Percentiles rank a stretch among this genome's conserved stretches.
Evolutionary conservation across 345 rosid genomes (phyloP).

Genomic region (Melastoma malabathricum): DNA sequence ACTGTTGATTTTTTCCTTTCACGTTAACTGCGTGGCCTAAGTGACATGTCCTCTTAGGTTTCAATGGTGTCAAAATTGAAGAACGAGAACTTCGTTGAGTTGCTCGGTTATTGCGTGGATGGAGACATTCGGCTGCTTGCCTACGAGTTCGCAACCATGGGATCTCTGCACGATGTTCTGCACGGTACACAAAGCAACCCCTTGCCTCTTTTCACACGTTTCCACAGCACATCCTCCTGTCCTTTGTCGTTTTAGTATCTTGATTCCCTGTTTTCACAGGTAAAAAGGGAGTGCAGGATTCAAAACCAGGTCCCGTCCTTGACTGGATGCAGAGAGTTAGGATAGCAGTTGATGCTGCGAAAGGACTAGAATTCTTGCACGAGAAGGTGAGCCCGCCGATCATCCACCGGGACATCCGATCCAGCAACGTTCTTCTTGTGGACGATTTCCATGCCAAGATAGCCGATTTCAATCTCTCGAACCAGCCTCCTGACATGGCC

Average conservation of each 20-base stretch:
- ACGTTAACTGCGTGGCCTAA: too few species aligned
- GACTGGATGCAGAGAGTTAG: slow-evolving; percentile 88
- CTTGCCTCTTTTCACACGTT: too few species aligned
- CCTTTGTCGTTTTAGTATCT: neutral
- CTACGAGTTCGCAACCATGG: slow-evolving; percentile 63
- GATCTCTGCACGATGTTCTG: slow-evolving; percentile 85
- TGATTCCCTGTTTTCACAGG: slow-evolving; percentile 24
- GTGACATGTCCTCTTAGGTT: slow-evolving; percentile 21
- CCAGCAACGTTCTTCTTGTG: slow-evolving; percentile 85
- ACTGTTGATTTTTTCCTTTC: too few species aligned
- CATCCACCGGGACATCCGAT: slow-evolving; percentile 86
- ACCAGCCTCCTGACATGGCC: slow-evolving; percentile 73
- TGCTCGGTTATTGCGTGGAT: slow-evolving; percentile 78
- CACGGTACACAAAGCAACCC: slow-evolving; percentile 36
- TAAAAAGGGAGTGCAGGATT: slow-evolving; percentile 90
- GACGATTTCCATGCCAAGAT: slow-evolving; percentile 75
- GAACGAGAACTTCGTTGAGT: slow-evolving; percentile 71
- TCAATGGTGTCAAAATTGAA: slow-evolving; percentile 80
- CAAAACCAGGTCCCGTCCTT: slow-evolving; percentile 88
- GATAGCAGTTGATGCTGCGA: slow-evolving; percentile 83
- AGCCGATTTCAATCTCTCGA: slow-evolving; percentile 89
- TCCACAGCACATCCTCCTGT: neutral
- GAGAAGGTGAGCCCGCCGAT: slow-evolving; percentile 89
- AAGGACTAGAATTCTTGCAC: slow-evolving; percentile 84
- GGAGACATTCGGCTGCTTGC: slow-evolving; percentile 60